Evolutionary conservation across 2,329 filamentous ascomycete species (phyloP).

Genomic region (Fusarium vanettenii): DNA sequence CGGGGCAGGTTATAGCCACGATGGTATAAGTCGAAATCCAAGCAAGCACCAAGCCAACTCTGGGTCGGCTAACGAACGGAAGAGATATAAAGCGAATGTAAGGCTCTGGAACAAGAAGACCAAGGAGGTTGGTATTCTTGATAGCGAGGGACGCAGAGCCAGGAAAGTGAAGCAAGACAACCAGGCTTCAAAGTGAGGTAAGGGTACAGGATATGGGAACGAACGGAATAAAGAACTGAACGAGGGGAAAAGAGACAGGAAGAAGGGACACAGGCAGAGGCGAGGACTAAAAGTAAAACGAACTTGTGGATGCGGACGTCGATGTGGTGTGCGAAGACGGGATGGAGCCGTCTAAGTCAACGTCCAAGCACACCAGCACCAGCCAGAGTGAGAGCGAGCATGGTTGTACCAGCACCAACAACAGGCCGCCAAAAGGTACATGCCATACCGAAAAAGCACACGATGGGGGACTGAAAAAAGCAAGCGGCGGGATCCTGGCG

Average conservation of each 20-base stretch:
- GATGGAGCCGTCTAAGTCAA: conserved; percentile 16
- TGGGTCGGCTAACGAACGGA: conserved; percentile 23
- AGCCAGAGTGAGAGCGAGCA: not conserved
- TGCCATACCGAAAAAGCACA: not conserved
- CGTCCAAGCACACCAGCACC: conserved; percentile 19
- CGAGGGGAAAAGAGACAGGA: conserved; percentile 21
- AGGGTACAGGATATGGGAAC: conserved; percentile 27
- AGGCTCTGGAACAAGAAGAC: conserved; percentile 16
- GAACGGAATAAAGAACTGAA: conserved; percentile 30
- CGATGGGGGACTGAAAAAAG: conserved; percentile 30
- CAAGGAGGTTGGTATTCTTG: conserved; percentile 9
- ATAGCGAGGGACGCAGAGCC: conserved; percentile 30
- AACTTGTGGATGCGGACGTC: conserved; percentile 37
- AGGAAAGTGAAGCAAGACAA: conserved; percentile 14
- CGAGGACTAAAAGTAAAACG: conserved; percentile 38
- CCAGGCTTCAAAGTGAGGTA: conserved; percentile 18
- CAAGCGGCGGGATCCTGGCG: conserved; percentile 30
- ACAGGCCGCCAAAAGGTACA: conserved; percentile 9
- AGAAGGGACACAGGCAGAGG: conserved; percentile 26
- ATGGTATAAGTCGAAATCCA: conserved; percentile 19
- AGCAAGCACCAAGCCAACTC: conserved; percentile 12
- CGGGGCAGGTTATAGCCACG: not conserved
- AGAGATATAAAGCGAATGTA: conserved; percentile 37
- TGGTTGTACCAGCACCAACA: conserved; percentile 19
- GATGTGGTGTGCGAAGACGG: conserved; percentile 22